Evolutionary conservation across 225 moss, liverwort and hornwort species (phyloP).

Genomic region (Marchantia paleacea): DNA sequence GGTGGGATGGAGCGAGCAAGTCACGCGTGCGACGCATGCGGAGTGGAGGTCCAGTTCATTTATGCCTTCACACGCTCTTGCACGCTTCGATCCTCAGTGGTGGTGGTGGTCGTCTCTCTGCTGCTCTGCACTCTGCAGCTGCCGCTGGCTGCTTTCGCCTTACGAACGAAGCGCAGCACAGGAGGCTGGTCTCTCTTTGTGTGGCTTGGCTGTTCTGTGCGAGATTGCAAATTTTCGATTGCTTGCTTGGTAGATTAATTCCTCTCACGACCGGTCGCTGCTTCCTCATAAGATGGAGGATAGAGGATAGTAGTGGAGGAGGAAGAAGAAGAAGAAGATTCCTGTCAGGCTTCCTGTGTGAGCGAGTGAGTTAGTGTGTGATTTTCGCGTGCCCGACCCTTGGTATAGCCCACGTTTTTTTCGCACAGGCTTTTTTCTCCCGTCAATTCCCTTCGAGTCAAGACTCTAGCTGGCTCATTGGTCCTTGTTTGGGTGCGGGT

Average conservation of each 20-base stretch:
- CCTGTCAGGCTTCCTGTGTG: not conserved
- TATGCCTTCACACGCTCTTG: constrained; percentile 14
- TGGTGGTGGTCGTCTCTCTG: not conserved
- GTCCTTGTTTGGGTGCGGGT: not conserved
- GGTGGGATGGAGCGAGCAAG: not conserved
- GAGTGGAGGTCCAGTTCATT: constrained; percentile 5
- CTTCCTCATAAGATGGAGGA: not conserved
- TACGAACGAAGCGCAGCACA: not conserved
- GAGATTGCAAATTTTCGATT: not conserved
- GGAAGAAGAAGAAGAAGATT: not conserved
- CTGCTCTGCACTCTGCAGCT: not conserved
- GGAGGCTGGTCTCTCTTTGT: not conserved
- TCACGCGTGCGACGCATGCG: constrained; percentile 1
- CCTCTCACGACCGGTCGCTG: not conserved
- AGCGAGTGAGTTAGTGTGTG: not conserved
- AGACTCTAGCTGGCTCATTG: not conserved
- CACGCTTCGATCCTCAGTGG: constrained; percentile 10
- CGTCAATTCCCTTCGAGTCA: not conserved
- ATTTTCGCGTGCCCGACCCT: not conserved
- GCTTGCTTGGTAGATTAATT: constrained; percentile 1
- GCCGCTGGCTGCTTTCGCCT: not conserved
- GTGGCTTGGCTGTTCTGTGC: not conserved
- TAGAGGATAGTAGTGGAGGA: too few relatives aligned
- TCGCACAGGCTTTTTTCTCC: not conserved
- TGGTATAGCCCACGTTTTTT: not conserved